phyloP scores from a whole-genome alignment of 345 rosid genomes.

The Rhodomyrtus tomentosa region DNA sequence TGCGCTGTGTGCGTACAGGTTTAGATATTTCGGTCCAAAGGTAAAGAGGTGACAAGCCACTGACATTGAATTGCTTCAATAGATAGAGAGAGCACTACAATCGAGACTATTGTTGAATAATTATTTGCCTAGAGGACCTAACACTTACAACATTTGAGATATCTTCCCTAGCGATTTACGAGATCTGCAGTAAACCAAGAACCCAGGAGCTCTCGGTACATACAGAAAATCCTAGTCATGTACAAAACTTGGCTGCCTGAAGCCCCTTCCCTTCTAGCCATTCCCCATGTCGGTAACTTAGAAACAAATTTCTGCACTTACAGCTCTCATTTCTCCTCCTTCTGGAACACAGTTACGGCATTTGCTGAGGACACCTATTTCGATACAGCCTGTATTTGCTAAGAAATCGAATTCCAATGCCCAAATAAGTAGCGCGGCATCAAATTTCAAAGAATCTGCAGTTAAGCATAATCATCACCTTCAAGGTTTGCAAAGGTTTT shows the following conservation, averaged over 20 bases:
- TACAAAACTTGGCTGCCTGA: background rate
- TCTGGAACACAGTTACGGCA: background rate
- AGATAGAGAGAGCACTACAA: background rate
- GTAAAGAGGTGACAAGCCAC: background rate
- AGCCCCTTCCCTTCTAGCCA: background rate
- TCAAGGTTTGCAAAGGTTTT: constrained; percentile 10
- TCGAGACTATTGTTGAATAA: background rate
- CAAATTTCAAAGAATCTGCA: background rate
- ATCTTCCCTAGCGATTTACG: background rate
- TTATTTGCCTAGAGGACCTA: background rate
- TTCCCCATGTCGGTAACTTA: background rate
- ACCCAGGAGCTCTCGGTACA: background rate
- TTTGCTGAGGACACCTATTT: background rate
- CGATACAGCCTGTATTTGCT: background rate
- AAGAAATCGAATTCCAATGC: background rate
- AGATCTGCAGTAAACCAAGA: background rate
- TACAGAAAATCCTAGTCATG: background rate
- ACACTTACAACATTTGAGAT: background rate
- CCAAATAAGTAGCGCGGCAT: background rate
- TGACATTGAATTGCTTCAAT: background rate
- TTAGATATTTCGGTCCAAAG: background rate
- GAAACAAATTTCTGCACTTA: background rate
- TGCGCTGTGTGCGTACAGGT: background rate
- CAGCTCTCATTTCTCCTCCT: background rate
- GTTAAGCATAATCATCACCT: background rate